Evolutionary conservation across 352 stramenopile species (phyloP).

Genomic region (Pythium grandisporangium): DNA sequence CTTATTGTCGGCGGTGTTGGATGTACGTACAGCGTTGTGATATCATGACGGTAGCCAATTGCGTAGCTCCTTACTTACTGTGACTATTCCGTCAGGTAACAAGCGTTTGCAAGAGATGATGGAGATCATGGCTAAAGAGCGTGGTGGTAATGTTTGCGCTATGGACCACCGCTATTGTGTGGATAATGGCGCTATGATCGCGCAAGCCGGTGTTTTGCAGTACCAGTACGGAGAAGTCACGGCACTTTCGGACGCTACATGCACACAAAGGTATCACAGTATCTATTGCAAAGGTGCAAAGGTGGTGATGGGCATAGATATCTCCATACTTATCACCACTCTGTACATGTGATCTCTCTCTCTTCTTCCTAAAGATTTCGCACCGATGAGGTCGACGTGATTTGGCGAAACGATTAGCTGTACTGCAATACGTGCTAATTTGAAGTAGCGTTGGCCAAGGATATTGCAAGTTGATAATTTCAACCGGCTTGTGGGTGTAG

Average conservation of each 20-base stretch:
- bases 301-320: no score
- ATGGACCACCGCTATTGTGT: constrained; percentile 99
- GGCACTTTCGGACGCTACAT: constrained; percentile 88
- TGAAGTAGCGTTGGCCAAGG: background rate
- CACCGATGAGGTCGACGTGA: constrained; percentile 96
- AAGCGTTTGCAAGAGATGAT: constrained; percentile 96
- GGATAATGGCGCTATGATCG: constrained; percentile 99
- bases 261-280: constrained; percentile 91
- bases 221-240: constrained; percentile 93
- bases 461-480: no score
- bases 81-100: constrained; percentile 33
- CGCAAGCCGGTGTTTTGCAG: constrained; percentile 96
- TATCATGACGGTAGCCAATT: background rate
- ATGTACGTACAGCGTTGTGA: constrained; percentile 75
- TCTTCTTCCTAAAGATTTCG: constrained; percentile 71
- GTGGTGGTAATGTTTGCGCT: constrained; percentile 91
- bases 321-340: no score
- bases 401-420: constrained; percentile 88
- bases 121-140: constrained; percentile 94
- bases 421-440: background rate
- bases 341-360: background rate
- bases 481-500: no score
- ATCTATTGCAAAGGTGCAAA: no score
- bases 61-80: background rate
- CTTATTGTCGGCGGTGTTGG: constrained; percentile 99